These are phyloP conservation scores for Yarrowia sp. DNA, from an alignment of 805 yeast genomes.

Conservation along the genomic window DNA sequence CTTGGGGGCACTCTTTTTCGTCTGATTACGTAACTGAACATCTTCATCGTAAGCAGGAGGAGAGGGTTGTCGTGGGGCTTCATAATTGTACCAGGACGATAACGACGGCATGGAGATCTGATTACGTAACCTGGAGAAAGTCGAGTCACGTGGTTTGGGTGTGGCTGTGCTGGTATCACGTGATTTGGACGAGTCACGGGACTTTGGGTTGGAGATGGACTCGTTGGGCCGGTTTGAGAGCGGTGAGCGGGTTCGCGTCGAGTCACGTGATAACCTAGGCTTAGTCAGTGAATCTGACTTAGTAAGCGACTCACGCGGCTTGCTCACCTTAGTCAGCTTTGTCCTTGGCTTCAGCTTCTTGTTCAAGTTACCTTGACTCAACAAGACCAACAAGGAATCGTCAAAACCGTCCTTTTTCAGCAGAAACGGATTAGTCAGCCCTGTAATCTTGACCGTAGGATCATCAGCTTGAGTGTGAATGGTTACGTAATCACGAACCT, in stretches of 20 bases:
- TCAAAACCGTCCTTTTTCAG: background rate
- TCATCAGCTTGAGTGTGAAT: constrained; percentile 31
- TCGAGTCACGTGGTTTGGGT: background rate
- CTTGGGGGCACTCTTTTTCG: background rate
- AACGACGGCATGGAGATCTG: constrained; percentile 22
- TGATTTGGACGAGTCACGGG: background rate
- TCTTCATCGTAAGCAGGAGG: constrained; percentile 13
- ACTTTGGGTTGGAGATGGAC: background rate
- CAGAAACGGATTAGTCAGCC: constrained; percentile 35
- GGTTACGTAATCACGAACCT: constrained; percentile 34
- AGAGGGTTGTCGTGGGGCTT: background rate
- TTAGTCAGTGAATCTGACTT: too few relatives aligned
- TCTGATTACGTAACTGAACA: background rate
- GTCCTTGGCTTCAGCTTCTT: background rate
- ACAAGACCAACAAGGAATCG: background rate
- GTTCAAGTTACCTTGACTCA: background rate
- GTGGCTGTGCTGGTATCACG: background rate
- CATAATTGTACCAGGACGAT: constrained; percentile 4
- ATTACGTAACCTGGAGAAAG: constrained; percentile 7
- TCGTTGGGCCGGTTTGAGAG: too few relatives aligned
- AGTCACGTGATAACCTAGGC: background rate
- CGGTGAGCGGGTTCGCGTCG: background rate
- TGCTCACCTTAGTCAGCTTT: background rate
- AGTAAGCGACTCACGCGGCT: too few relatives aligned
- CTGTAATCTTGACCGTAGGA: constrained; percentile 2